Base-by-base conservation (phyloP, 1,284 basidiomycete species). In the Megacollybia platyphylla region DNA sequence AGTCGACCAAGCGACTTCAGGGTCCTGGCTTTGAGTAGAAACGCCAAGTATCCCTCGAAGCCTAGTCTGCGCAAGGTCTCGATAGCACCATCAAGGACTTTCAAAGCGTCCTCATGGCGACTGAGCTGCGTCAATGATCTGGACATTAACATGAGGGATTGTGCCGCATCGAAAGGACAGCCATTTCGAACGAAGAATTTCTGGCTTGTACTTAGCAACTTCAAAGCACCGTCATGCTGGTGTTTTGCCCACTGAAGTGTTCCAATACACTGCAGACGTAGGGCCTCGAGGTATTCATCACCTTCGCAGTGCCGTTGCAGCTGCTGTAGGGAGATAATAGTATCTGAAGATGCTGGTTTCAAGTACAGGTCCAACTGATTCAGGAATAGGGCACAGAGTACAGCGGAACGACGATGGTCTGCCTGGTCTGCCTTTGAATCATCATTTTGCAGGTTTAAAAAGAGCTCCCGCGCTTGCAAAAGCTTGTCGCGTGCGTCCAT, bases 121-220 rank as follows among this genome's bases (percentile, higher is more conserved):
- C 32, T 30, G 18, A 41, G 13, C 9, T 30, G 32, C n/a, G 28
- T 30, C 28, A 41, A 30, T 8, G 32, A 30, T 30, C 40, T 27
- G 32, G 40, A 27, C 11, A 41, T 13, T 27, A 30, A 27, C 15
- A 41, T 27, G n/a, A 41, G 40, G 13, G 28, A 41, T 30, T 27
- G 29, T 15, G 40, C 40, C 27, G 40, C 40, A 30, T 41, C 40
- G 15, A 41, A 41, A 7, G 40, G 40, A 8, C 40, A 41, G 20
- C 32, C 20, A 18, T 41, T 41, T 15, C 32, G 15, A 15, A 11
- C 20, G 27, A 41, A 41, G 26, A 41, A 27, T 17, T 41, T 29
- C 28, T 30, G 40, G 20, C 28, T 29, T 15, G 18, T 11, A 7
- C 28, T 13, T 10, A 41, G 7, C 9, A 30, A 41, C 29, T 17